Base-by-base conservation (phyloP, 345 rosid species). In the thale cress (Arabidopsis thaliana) region DNA sequence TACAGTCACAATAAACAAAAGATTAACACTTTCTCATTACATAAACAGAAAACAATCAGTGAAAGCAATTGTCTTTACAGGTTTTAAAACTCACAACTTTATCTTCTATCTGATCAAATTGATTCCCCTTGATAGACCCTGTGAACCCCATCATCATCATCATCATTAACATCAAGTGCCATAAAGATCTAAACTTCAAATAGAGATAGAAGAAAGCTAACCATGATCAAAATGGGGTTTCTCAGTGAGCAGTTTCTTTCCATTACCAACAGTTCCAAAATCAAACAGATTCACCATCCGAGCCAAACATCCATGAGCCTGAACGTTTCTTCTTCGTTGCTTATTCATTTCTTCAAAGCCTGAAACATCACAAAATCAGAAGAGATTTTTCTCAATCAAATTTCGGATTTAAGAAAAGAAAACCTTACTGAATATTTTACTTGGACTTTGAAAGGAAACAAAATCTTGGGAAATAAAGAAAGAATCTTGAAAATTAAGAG, bases 281-380 rank as follows among this genome's bases (percentile, higher is more conserved):
- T 91, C 93, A 62, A 91, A 89, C 55, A 89, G 86, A 83, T 88
- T 83, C 14, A 83, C 84, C 86, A 83, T 68, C 16, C 84, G 76
- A 51, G 80, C 76, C 64, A 80, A 67, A 64, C 86, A 89, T 79
- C 97, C 80, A 16, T 73, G 87, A 65, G 75, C 10, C 3, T 41
- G 78, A 68, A 64, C 80, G 73, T 84, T 89, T 52, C 63, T 84
- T 69, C 78, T 72, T 80, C 77, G 86, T 67, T 79, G 69, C 53
- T 76, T 79, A 51, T 87, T 85, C 97, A 94, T 94, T 40, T 63
- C 7, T 78, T 84, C 77, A 81, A 51, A 79, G 38, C 82, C 98
- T 89, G 69, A 77, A 71, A 22, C 24, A 28, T 65, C 55, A 79
- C 34, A 61, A 9, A 11, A 25, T 22, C 53, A 72, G 8, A 56